phyloP scores from a whole-genome alignment of 768 basidiomycete species.

The Termitomyces sp. region DNA sequence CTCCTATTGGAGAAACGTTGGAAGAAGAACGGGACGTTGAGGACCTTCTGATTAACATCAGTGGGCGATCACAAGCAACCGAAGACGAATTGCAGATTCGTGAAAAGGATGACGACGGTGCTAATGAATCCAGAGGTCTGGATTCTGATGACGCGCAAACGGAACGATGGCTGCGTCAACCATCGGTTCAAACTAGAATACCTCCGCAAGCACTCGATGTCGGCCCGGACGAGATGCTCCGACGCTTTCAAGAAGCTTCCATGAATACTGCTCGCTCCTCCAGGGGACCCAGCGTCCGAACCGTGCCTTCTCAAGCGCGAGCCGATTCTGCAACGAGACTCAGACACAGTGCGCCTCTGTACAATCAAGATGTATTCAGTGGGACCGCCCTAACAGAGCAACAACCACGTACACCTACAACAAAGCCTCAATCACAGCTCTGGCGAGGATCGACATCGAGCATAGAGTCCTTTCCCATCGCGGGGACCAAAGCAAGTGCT shows the following conservation, averaged over 20 bases:
- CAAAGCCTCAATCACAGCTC: background rate
- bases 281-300: background rate
- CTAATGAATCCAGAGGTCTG: conserved; percentile 2
- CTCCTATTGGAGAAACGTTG: conserved; percentile 5
- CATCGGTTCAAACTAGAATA: background rate
- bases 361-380: background rate
- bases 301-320: background rate
- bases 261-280: background rate
- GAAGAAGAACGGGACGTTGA: conserved; percentile 24
- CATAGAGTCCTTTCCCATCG: conserved; percentile 28
- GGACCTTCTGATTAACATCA: conserved; percentile 20
- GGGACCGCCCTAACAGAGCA: background rate
- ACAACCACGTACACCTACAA: conserved; percentile 4
- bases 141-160: conserved; percentile 30
- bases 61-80: background rate
- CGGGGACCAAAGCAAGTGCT: conserved; percentile 35
- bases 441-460: conserved; percentile 18
- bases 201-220: background rate
- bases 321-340: background rate
- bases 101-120: background rate
- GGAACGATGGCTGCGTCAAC: conserved; percentile 5
- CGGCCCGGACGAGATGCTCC: conserved; percentile 7
- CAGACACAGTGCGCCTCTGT: background rate
- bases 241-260: conserved; percentile 2
- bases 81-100: background rate